phyloP scores from a whole-genome alignment of 2,329 filamentous ascomycete genomes.

The Ceratocystis harringtonii region DNA sequence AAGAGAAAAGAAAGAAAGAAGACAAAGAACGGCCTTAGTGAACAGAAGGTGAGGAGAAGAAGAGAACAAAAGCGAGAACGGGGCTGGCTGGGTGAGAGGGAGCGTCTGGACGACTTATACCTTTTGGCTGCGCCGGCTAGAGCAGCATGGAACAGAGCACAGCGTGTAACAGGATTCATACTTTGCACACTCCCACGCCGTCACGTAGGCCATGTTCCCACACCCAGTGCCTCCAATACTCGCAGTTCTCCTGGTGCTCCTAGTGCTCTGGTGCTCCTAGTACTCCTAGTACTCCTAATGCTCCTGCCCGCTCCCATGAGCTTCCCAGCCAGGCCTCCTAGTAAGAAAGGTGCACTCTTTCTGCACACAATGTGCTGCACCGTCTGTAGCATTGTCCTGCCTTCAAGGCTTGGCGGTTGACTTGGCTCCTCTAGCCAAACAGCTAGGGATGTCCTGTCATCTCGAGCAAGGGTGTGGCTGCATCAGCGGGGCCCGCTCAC shows the following conservation, averaged over 20 bases:
- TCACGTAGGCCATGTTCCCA: too few species aligned
- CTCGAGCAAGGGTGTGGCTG: conserved; percentile 5
- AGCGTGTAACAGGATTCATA: neutral
- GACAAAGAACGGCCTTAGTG: conserved; percentile 22
- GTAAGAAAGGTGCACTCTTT: neutral
- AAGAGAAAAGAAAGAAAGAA: conserved; percentile 19
- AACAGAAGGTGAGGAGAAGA: conserved; percentile 18
- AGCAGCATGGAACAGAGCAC: neutral
- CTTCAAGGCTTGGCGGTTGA: conserved; percentile 1
- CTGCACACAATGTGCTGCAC: neutral
- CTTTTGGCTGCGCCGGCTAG: neutral
- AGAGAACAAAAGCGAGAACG: conserved; percentile 13
- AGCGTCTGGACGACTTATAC: neutral
- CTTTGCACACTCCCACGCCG: neutral
- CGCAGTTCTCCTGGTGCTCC: too few species aligned
- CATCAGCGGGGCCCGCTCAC: neutral
- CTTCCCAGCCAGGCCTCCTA: too few species aligned
- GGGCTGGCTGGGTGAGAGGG: neutral
- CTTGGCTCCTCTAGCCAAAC: conserved; percentile 9
- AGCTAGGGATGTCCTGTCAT: conserved; percentile 11
- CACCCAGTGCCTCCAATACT: too few species aligned
- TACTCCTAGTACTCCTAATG: too few species aligned
- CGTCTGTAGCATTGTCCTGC: conserved; percentile 1
- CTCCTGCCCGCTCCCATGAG: too few species aligned
- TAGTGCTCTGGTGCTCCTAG: too few species aligned